Percentiles rank a stretch among this genome's conserved stretches.
phyloP scores from a whole-genome alignment of 371 early-diverging fungal genomes.

The Syncephalastrum contaminatum region DNA sequence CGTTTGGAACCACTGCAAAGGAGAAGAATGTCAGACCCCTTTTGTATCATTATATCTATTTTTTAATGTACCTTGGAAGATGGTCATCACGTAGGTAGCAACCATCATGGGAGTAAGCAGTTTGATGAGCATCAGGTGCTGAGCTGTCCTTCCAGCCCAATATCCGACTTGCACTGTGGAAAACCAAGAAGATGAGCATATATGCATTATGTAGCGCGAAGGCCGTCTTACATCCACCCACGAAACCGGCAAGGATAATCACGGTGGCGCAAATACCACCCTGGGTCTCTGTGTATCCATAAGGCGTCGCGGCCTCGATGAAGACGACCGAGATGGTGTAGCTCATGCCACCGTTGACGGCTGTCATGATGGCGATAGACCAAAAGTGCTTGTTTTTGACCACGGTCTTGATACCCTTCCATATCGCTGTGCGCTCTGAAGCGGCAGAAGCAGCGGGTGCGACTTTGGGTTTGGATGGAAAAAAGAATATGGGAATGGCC shows the following conservation, averaged over 20 bases:
- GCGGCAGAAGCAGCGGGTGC: slow-evolving; percentile 26
- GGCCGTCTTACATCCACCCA: slow-evolving; percentile 45
- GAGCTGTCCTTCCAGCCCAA: slow-evolving; percentile 41
- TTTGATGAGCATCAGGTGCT: slow-evolving; percentile 44
- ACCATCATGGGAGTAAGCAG: slow-evolving; percentile 52
- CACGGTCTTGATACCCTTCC: slow-evolving; percentile 16
- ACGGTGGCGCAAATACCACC: slow-evolving; percentile 43
- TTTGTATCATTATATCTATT: neutral
- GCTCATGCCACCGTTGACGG: slow-evolving; percentile 25
- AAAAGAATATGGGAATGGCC: slow-evolving; percentile 20
- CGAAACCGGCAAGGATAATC: slow-evolving; percentile 36
- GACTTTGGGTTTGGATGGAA: slow-evolving; percentile 27
- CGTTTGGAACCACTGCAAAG: slow-evolving; percentile 40
- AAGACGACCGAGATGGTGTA: slow-evolving; percentile 34
- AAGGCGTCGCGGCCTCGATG: slow-evolving; percentile 45
- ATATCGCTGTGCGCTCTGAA: slow-evolving; percentile 18
- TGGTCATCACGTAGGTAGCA: slow-evolving; percentile 41
- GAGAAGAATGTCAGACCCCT: neutral
- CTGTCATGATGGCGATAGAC: slow-evolving; percentile 17
- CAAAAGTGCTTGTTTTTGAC: slow-evolving; percentile 22
- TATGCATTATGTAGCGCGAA: too few relatives aligned
- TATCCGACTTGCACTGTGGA: slow-evolving; percentile 43
- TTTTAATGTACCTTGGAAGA: slow-evolving; percentile 35
- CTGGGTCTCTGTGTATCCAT: slow-evolving; percentile 54
- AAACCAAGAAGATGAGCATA: slow-evolving; percentile 11